Conservation (phyloP, 495 filamentous ascomycete genomes). For the Neurospora africana region DNA sequence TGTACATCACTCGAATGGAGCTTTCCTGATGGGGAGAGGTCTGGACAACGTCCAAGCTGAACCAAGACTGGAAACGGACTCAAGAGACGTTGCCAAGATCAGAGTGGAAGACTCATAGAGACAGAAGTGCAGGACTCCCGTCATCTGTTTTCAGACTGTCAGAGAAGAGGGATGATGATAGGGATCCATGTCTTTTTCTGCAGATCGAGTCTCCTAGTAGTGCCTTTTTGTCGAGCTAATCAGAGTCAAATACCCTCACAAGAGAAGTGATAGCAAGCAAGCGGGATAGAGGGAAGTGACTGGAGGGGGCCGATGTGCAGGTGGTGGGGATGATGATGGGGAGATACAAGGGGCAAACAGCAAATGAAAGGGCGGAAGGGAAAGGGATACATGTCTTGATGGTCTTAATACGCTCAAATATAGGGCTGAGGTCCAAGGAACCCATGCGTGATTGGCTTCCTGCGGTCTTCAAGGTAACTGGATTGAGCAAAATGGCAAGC, state of each 20-base stretch:
- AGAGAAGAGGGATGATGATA: neutral
- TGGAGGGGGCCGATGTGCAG: neutral
- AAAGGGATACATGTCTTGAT: neutral
- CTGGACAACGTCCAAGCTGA: neutral
- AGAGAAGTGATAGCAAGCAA: neutral
- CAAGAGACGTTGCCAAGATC: neutral
- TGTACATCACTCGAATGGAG: neutral
- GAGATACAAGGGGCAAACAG: neutral
- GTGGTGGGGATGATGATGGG: neutral
- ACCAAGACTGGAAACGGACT: neutral
- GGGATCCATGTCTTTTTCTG: neutral
- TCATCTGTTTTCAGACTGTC: neutral
- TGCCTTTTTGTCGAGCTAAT: neutral
- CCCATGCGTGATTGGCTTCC: slow-evolving; percentile 7
- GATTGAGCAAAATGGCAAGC: slow-evolving; percentile 9
- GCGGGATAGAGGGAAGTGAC: neutral
- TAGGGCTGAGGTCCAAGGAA: slow-evolving; percentile 8
- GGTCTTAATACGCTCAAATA: slow-evolving; percentile 13
- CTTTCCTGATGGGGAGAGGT: neutral
- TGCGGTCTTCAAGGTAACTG: slow-evolving; percentile 4
- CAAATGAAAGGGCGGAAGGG: slow-evolving; percentile 12
- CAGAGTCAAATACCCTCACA: neutral
- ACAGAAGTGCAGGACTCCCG: neutral
- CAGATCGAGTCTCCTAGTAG: neutral
- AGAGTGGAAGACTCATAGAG: neutral